Conservation (phyloP, 2,329 filamentous ascomycete species). For the Pyrenophora tritici-repentis region DNA sequence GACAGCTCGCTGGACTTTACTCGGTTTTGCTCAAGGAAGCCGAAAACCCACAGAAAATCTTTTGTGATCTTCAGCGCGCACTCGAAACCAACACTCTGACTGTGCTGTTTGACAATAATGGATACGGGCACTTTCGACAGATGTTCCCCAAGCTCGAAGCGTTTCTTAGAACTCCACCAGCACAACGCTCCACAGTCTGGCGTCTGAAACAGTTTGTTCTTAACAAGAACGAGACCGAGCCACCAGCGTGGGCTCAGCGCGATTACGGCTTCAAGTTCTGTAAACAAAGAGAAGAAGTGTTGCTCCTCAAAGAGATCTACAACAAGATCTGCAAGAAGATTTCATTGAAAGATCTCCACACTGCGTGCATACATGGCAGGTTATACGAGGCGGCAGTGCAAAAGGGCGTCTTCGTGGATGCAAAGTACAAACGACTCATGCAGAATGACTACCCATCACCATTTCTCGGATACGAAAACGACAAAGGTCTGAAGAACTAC, state of each 20-base stretch:
- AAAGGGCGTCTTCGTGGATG: neutral
- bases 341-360: constrained; percentile 13
- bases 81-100: constrained; percentile 6
- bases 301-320: constrained; percentile 23
- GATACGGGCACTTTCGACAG: neutral
- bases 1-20: constrained; percentile 15
- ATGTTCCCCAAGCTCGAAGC: constrained; percentile 8
- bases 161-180: constrained; percentile 12
- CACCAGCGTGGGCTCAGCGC: constrained; percentile 7
- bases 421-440: constrained; percentile 7
- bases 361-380: constrained; percentile 8
- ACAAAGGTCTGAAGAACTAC: neutral
- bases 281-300: constrained; percentile 20
- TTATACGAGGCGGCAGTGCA: constrained; percentile 9
- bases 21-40: constrained; percentile 6
- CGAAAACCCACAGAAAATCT: neutral
- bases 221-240: constrained; percentile 1
- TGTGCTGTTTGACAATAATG: constrained; percentile 12
- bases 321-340: constrained; percentile 3
- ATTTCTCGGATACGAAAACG: constrained; percentile 12
- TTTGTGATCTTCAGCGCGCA: constrained; percentile 15
- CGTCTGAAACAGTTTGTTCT: constrained; percentile 25
- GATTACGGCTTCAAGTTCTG: constrained; percentile 30
- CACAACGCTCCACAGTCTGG: constrained; percentile 17
- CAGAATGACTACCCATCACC: constrained; percentile 12